These are phyloP conservation scores for Aspergillus novoparasiticus DNA, from an alignment of 2,329 filamentous ascomycete species.

Conservation along the genomic window DNA sequence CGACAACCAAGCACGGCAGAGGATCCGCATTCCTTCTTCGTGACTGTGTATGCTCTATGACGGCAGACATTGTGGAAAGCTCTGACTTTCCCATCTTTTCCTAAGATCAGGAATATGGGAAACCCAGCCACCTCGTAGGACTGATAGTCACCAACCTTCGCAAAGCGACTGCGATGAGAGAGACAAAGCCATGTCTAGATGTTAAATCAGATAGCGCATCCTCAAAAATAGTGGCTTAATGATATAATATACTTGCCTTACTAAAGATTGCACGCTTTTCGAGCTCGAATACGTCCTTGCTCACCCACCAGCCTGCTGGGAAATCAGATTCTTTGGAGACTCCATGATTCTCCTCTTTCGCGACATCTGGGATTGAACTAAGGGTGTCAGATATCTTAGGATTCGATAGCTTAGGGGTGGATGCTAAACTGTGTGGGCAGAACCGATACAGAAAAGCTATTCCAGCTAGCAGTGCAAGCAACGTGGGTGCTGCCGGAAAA, in stretches of 20 bases:
- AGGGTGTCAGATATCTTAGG: not conserved
- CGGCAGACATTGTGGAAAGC: slow-evolving; percentile 66
- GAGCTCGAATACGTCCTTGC: slow-evolving; percentile 48
- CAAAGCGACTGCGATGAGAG: slow-evolving; percentile 48
- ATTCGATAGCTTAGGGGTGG: not conserved
- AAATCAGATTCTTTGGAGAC: slow-evolving; percentile 47
- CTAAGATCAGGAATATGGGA: slow-evolving; percentile 56
- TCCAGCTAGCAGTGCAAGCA: slow-evolving; percentile 14
- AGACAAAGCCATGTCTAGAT: slow-evolving; percentile 40
- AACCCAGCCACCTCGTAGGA: slow-evolving; percentile 59
- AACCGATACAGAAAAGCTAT: slow-evolving; percentile 16
- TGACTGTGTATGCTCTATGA: slow-evolving; percentile 63
- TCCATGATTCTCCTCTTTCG: not conserved
- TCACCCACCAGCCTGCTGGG: slow-evolving; percentile 42
- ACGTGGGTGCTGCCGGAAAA: not conserved
- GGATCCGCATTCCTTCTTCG: slow-evolving; percentile 54
- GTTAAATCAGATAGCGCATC: not conserved
- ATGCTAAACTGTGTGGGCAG: not conserved
- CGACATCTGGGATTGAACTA: not conserved
- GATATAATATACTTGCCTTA: slow-evolving; percentile 38
- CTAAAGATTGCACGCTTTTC: slow-evolving; percentile 55
- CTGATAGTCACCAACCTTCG: slow-evolving; percentile 59
- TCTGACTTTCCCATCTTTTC: slow-evolving; percentile 56
- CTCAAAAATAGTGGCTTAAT: not conserved
- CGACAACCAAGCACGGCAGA: slow-evolving; percentile 59